Base-by-base conservation (phyloP, 169 alveolate genomes). In the Plasmodium ovale region DNA sequence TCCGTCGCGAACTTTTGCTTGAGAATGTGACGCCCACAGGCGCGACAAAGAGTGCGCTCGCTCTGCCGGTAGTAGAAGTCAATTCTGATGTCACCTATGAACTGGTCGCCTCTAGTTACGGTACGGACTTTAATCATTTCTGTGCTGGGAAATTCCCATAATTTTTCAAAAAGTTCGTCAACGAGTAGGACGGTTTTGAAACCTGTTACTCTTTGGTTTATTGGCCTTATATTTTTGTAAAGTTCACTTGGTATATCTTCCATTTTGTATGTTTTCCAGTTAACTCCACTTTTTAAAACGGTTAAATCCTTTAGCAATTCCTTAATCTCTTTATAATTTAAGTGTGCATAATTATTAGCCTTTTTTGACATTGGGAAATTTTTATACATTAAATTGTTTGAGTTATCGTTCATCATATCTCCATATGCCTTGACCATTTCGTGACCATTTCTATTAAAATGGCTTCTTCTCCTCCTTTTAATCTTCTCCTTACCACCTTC, bases 1-100 rank as follows among this genome's bases (percentile, higher is more conserved):
- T 92, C 94, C 4, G 94, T 92, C 6, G 94, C 94, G 51, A 92
- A 92, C 31, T 92, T 92, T 39, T 92, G 94, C 68, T 92, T 92
- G 54, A 92, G 65, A 10, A 92, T 92, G 56, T 92, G 94, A 19
- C 92, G 73, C 23, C 94, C 94, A 51, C 94, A 92, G 10, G 92
- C 92, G 16, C 94, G 85, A 42, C 94, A 92, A 47, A 92, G 56
- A 3, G 94, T 92, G 31, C 94, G 47, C 65, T 92, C 94, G n/a
- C 93, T 92, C 56, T 92, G 92, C 16, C 90, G 69, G 59, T 92
- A 92, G 47, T 92, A 92, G 33, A 92, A 92, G 12, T 92, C 94
- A 1, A 92, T 92, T 29, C 94, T 70, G 4, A 92, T 72, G 47
- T 92, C 94, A 2, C 94, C 94, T 27, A 92, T 92, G 70, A 92